phyloP scores from a whole-genome alignment of 2,329 filamentous ascomycete species.

The Dactylella cylindrospora region DNA sequence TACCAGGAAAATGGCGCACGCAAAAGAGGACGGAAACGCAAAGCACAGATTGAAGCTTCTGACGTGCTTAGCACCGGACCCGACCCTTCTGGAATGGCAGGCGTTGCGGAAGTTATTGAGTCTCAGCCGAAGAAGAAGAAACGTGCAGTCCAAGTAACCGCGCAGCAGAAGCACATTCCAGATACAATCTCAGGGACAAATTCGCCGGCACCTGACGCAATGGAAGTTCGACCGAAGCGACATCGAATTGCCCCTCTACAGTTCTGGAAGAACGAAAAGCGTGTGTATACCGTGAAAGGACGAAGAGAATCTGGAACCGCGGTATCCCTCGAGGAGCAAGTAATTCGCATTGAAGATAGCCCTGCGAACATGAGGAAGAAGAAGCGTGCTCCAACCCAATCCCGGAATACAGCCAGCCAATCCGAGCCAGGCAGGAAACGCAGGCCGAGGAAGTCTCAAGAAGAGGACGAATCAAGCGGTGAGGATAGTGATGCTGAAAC shows the following conservation, averaged over 20 bases:
- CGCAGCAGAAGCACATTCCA: no score
- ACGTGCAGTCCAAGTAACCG: no score
- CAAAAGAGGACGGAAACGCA: constrained; percentile 40
- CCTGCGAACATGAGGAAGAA: constrained; percentile 12
- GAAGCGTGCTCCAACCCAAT: no score
- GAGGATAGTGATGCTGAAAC: constrained; percentile 50
- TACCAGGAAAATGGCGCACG: constrained; percentile 43
- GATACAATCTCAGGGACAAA: constrained; percentile 44
- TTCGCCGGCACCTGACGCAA: constrained; percentile 39
- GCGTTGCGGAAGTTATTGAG: constrained; percentile 15
- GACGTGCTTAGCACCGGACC: constrained; percentile 17
- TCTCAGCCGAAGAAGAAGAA: constrained; percentile 37
- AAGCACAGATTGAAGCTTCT: constrained; percentile 3
- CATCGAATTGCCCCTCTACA: constrained; percentile 75
- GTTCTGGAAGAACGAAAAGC: constrained; percentile 82
- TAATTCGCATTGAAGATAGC: constrained; percentile 22
- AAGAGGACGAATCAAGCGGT: constrained; percentile 9
- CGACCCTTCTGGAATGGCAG: constrained; percentile 45
- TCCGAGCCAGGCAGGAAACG: constrained; percentile 6
- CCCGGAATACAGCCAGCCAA: constrained; percentile 1
- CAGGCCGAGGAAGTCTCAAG: constrained; percentile 16
- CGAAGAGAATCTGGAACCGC: constrained; percentile 50
- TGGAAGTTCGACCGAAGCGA: constrained; percentile 60
- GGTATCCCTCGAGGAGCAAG: constrained; percentile 9
- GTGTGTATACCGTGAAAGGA: constrained; percentile 65